Base-by-base conservation (phyloP, 148 eudicot species). In the Chenopodium formosanum region DNA sequence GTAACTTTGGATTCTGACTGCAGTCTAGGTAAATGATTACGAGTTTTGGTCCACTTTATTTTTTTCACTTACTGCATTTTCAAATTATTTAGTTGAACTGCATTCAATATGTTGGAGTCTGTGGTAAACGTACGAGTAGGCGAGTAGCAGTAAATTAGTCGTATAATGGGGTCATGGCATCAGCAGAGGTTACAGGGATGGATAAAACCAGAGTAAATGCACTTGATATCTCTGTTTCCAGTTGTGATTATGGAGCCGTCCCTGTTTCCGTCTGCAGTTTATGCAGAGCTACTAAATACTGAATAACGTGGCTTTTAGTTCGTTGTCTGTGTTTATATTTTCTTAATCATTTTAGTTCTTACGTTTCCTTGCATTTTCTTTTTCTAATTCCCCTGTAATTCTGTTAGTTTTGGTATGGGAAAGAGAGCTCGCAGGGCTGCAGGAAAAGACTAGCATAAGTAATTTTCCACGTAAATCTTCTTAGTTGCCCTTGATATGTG, bases 141-240 rank as follows among this genome's bases (percentile, higher is more conserved):
- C 17, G 7, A 70, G 23, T 5, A 65, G 74, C 47, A 79, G 73
- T 52, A 78, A 79, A 68, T 70, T 66, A 46, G 40, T 69, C 52
- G 79, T 60, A 75, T 70, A 7, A 83, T 76, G 58, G 83, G 83
- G 79, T 68, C 48, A 60, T 74, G 79, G 70, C 50, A 68, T 79
- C 52, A n/a, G n/a, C 25, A 7, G 50, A 76, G 46, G 75, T 40
- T 78, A n/a, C 75, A 58, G 74, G 70, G 37, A 63, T 48, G 67
- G 74, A 75, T 70, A 50, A 65, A 65, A 50, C 27, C 78, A 32
- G 56, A 75, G 79, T 84, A 75, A 83, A 83, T 83, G 82, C 77
- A 25, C 77, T 50, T 52, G 29, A 74, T 52, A 1, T 68, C 82
- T 79, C 53, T 32, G 50, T 78, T 73, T 78, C 72, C 82, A 78